Evolutionary conservation across 768 basidiomycete genomes (phyloP), one percentile per base, ranked within the genome.

Genomic region (Floccularia luteovirens): DNA sequence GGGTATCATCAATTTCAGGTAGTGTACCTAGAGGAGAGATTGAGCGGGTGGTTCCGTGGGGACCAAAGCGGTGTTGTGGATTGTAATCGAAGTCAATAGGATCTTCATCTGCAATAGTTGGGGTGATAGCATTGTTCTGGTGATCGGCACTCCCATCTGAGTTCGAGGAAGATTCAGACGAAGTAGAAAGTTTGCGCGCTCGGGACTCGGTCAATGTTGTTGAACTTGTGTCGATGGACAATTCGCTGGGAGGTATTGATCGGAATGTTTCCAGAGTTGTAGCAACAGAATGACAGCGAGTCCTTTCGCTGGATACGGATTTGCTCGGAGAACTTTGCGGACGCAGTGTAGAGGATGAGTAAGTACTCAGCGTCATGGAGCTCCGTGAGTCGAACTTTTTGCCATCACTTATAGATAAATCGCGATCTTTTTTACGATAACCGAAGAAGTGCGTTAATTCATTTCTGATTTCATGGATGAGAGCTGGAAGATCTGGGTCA

Each of bases 391-490:
- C 55, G 31, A 47, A 48, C 19, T 51, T 17, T 14, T 48, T 48
- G 32, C 54, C 41, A 38, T 55, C 41, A 51, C 72, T 77, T n/a
- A n/a, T n/a, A n/a, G n/a, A n/a, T n/a, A n/a, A n/a, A 39, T 89
- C 85, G 43, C 73, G 58, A 55, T 90, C 88, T 27, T 79, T 62
- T 44, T 79, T 66, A 88, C 88, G 90, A 46, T 74, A 70, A 11
- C 75, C 82, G 51, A 90, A 90, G 58, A 90, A 90, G 54, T 89
- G 81, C 2, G 75, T 75, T 36, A 86, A 72, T 21, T 68, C 55
- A 13, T 63, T 62, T 27, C 83, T 69, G 39, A 90, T 67, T 42
- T 89, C 88, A 41, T 67, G 60, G 36, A 90, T 58, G 32, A 90
- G 66, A 0, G 69, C 66, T 12, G 88, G 87, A 35, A 83, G 68